Percentiles rank a stretch among this genome's conserved stretches.
phyloP scores from a whole-genome alignment of 345 rosid species.

The Camelina hispida region DNA sequence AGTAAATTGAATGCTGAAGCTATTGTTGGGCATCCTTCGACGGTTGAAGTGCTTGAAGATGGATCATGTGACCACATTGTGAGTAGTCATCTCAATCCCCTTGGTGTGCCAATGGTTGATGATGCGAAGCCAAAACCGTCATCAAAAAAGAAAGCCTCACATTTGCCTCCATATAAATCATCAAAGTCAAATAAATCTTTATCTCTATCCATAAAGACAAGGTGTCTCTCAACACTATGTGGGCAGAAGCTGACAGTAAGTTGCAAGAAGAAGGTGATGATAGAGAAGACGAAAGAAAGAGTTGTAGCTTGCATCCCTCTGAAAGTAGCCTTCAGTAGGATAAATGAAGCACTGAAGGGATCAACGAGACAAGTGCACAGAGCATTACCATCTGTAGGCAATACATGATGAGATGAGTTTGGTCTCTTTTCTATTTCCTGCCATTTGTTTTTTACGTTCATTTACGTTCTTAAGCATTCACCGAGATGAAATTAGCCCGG shows the following conservation, averaged over 20 bases:
- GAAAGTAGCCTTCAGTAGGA: slow-evolving; percentile 86
- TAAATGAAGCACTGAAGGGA: slow-evolving; percentile 86
- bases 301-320: slow-evolving; percentile 81
- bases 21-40: slow-evolving; percentile 79
- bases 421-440: slow-evolving; percentile 14
- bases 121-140: slow-evolving; percentile 36
- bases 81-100: slow-evolving; percentile 38
- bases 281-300: slow-evolving; percentile 61
- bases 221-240: slow-evolving; percentile 76
- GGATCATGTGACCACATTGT: slow-evolving; percentile 47
- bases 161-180: slow-evolving; percentile 37
- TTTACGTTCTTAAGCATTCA: slow-evolving; percentile 15
- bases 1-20: slow-evolving; percentile 84
- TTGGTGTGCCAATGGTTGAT: slow-evolving; percentile 38
- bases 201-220: slow-evolving; percentile 66
- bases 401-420: slow-evolving; percentile 33
- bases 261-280: slow-evolving; percentile 44
- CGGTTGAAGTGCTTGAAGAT: slow-evolving; percentile 62
- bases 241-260: slow-evolving; percentile 56
- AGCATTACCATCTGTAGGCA: slow-evolving; percentile 40
- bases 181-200: slow-evolving; percentile 55
- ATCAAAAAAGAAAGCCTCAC: slow-evolving; percentile 32
- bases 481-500: slow-evolving; percentile 31
- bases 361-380: slow-evolving; percentile 53
- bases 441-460: slow-evolving; percentile 9